Conservation (phyloP, 176 grass and related monocot species). For the Oropetium thomaeum region DNA sequence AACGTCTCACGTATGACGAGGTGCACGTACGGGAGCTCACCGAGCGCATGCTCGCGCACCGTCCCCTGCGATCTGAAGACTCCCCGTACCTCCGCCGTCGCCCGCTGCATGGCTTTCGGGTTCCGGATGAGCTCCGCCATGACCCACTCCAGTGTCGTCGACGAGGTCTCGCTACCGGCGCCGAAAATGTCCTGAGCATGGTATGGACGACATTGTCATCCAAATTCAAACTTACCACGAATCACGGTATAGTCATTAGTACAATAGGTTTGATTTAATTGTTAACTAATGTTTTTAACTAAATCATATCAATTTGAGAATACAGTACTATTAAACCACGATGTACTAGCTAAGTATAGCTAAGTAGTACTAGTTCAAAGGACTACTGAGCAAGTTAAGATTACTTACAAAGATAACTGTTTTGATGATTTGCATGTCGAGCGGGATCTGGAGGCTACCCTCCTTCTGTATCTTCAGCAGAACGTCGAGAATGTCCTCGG, state of each 20-base stretch:
- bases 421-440: constrained; percentile 46
- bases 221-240: no score
- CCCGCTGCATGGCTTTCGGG: constrained; percentile 38
- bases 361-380: no score
- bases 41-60: constrained; percentile 20
- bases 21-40: constrained; percentile 40
- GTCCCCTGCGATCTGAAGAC: constrained; percentile 20
- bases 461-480: constrained; percentile 51
- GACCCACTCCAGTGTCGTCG: constrained; percentile 55
- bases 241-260: no score
- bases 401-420: constrained; percentile 55
- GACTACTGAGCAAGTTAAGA: background rate
- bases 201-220: no score
- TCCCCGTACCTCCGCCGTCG: constrained; percentile 44
- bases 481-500: constrained; percentile 51
- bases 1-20: constrained; percentile 62
- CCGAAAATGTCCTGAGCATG: constrained; percentile 56
- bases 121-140: constrained; percentile 53
- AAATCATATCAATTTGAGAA: no score
- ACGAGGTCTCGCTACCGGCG: constrained; percentile 56
- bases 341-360: no score
- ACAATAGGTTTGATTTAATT: no score
- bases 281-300: no score
- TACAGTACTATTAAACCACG: no score
- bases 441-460: constrained; percentile 30